Conservation (phyloP, 139 green algal genomes). For the Mesotaenium endlicherianum region DNA sequence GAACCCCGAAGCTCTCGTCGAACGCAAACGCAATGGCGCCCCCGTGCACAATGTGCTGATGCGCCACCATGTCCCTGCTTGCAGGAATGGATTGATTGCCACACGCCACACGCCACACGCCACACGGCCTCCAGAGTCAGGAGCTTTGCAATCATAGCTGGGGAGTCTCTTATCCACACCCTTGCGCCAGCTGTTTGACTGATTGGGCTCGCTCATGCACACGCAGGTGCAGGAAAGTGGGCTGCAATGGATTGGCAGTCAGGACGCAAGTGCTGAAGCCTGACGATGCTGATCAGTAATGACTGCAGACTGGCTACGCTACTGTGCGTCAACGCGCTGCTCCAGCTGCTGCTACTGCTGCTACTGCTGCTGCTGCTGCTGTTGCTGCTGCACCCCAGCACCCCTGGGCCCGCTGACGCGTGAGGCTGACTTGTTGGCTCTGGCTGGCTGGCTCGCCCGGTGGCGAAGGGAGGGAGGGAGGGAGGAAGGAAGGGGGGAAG, state of each 20-base stretch:
- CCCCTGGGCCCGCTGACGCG: neutral
- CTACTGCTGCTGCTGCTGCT: too few relatives aligned
- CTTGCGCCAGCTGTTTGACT: too few relatives aligned
- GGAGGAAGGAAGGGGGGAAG: neutral
- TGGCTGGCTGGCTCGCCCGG: neutral
- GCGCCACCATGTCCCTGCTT: constrained; percentile 11
- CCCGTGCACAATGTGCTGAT: constrained; percentile 18
- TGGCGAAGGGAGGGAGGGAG: neutral
- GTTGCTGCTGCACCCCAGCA: neutral
- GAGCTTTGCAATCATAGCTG: neutral
- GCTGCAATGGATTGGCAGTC: too few relatives aligned
- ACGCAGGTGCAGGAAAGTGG: neutral
- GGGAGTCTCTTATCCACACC: too few relatives aligned
- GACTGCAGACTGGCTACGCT: too few relatives aligned
- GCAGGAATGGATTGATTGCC: neutral
- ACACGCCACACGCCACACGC: neutral
- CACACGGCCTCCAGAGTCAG: neutral
- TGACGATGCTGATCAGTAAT: too few relatives aligned
- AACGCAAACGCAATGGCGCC: constrained; percentile 28
- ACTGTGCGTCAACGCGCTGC: too few relatives aligned
- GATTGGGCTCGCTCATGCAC: neutral
- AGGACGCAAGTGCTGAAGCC: too few relatives aligned
- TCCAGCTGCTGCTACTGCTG: too few relatives aligned
- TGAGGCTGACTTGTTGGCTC: too few relatives aligned
- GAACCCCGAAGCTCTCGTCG: constrained; percentile 30